Evolutionary conservation across 441 rosid species (phyloP), one percentile per base, ranked within the genome.

Genomic region (Jatropha multifida): DNA sequence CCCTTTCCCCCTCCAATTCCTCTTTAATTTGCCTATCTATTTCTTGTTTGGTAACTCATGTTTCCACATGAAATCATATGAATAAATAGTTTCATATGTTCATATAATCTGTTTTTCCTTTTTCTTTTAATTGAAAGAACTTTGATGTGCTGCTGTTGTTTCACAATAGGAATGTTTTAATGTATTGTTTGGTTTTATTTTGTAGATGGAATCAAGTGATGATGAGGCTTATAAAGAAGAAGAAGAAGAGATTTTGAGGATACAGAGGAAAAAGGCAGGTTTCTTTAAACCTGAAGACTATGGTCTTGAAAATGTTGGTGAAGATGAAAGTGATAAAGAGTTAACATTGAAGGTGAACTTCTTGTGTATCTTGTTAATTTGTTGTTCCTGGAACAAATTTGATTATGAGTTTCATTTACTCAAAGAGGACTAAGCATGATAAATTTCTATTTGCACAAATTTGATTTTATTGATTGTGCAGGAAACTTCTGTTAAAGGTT

Each of bases 201-300:
- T 71, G 44, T 77, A 93, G 94, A 44, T 80, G 78, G 84, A 74
- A 58, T 91, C 97, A 62, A 92, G 97, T 73, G 94, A 94, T 79
- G 89, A 86, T 56, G 97, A 94, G 40, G 85, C 83, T 56, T 82
- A 81, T 59, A 86, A 68, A 64, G 83, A 77, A 38, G 99, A 93
- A 78, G 99, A 96, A 83, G 85, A 80, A 13, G 95, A 86, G 79
- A 92, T 81, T 55, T 8, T 75, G 69, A 76, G 87, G 78, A 62
- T 89, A 78, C 88, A 80, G 72, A 77, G 74, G 72, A 87, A 83
- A 78, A 89, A 84, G 76, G 81, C 86, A 49, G 73, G 73, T 52
- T 61, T 68, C 64, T 69, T 78, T 92, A 80, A 84, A 88, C 20
- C 76, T 75, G 94, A 87, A 82, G 99, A 96, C 80, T 88, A 87